phyloP scores from a whole-genome alignment of 2,329 filamentous ascomycete genomes.

The Akanthomyces uredinophilus region DNA sequence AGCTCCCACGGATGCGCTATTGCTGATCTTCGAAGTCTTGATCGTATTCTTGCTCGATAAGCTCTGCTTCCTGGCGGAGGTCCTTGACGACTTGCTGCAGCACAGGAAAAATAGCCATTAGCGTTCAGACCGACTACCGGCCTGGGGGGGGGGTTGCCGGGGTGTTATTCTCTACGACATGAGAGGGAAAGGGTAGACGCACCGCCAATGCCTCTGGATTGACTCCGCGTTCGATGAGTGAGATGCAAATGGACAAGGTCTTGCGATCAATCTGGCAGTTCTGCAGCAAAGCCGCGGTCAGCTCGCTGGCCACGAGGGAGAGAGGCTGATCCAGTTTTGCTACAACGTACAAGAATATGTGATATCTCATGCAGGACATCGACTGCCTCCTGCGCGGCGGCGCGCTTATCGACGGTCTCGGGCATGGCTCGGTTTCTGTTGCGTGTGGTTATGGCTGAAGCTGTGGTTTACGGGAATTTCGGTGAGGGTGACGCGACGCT shows the following conservation, averaged over 20 bases:
- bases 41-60: constrained; percentile 37
- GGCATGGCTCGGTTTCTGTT: constrained; percentile 33
- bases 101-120: not conserved
- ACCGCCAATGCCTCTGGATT: constrained; percentile 94
- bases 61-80: constrained; percentile 51
- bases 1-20: constrained; percentile 7
- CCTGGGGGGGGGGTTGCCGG: no score
- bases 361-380: constrained; percentile 82
- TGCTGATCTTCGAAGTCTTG: constrained; percentile 31
- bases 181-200: constrained; percentile 31
- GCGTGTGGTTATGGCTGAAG: no score
- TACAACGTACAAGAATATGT: constrained; percentile 68
- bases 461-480: not conserved
- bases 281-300: constrained; percentile 42
- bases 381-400: constrained; percentile 74
- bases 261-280: constrained; percentile 91
- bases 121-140: not conserved
- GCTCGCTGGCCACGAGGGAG: not conserved
- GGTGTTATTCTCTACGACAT: not conserved
- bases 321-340: not conserved
- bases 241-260: constrained; percentile 90
- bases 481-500: not conserved
- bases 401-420: constrained; percentile 56
- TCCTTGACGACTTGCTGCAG: constrained; percentile 55
- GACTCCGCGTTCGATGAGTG: constrained; percentile 93